Base-by-base conservation (phyloP, 192 early-diverging fungal genomes). In the Bifiguratus adelaidae region DNA sequence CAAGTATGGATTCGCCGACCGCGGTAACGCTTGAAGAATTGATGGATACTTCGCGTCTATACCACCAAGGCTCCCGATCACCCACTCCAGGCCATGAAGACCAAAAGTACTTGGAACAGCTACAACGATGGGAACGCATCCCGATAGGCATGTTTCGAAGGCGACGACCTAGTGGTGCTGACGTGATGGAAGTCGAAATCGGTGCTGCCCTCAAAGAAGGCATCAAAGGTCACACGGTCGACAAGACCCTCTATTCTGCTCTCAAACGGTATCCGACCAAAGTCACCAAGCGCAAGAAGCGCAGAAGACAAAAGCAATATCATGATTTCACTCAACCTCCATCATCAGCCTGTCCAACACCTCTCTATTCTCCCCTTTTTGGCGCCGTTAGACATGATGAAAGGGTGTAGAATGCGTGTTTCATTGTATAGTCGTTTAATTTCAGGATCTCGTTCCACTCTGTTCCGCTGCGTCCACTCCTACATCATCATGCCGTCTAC, bases 121-220 rank as follows among this genome's bases (percentile, higher is more conserved):
- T 74, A 13, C 53, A 56, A 41, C 67, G 67, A 7, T 74, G 72
- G 72, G 53, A 74, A 27, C 61, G 68, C 30, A 62, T 70, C 12
- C 72, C 72, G 3, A 74, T 74, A 24, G 67, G 72, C 36, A 67
- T 65, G 0, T 74, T 70, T 47, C 59, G 72, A 16, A 36, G 41
- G 41, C 58, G 55, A 12, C 60, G 65, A 27, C 42, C 55, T 28
- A 48, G n/a, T n/a, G n/a, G n/a, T n/a, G n/a, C n/a, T n/a, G n/a
- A n/a, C n/a, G n/a, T n/a, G n/a, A n/a, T n/a, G n/a, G n/a, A n/a
- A n/a, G n/a, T n/a, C n/a, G n/a, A n/a, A n/a, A n/a, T n/a, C n/a
- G n/a, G n/a, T n/a, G n/a, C n/a, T n/a, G n/a, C n/a, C n/a, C n/a
- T n/a, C n/a, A n/a, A n/a, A n/a, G n/a, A n/a, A n/a, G n/a, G n/a